phyloP scores from a whole-genome alignment of 805 yeast species.

The Huiozyma sinensis region DNA sequence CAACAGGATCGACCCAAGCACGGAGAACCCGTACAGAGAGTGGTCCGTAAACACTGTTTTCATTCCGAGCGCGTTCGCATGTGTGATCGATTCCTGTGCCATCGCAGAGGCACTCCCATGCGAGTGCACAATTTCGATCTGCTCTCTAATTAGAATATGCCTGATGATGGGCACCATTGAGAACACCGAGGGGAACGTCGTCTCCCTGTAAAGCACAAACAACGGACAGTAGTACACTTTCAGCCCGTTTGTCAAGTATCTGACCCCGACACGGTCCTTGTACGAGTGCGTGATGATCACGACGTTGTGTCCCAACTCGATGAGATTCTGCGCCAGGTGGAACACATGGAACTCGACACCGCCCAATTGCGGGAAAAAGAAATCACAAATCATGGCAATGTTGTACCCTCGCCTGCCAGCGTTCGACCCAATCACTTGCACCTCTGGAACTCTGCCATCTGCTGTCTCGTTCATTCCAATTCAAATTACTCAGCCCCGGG shows the following conservation, averaged over 20 bases:
- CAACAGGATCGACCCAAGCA: conserved; percentile 70
- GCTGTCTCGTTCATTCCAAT: no score
- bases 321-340: conserved; percentile 76
- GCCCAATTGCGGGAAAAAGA: conserved; percentile 97
- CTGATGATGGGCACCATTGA: conserved; percentile 78
- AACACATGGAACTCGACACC: conserved; percentile 95
- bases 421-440: no score
- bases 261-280: conserved; percentile 68
- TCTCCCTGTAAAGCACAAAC: conserved; percentile 66
- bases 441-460: no score
- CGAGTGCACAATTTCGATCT: conserved; percentile 83
- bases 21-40: conserved; percentile 88
- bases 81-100: conserved; percentile 86
- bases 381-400: conserved; percentile 73
- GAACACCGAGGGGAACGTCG: conserved; percentile 83
- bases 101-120: conserved; percentile 84
- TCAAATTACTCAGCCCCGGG: no score
- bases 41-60: conserved; percentile 92
- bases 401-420: neutral
- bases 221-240: conserved; percentile 89
- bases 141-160: conserved; percentile 75
- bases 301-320: conserved; percentile 75
- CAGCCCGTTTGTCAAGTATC: conserved; percentile 79
- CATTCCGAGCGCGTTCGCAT: conserved; percentile 86
- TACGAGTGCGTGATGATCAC: conserved; percentile 83